Conservation (phyloP, 108 stramenopile genomes). For the Cyclotella kingstonii region DNA sequence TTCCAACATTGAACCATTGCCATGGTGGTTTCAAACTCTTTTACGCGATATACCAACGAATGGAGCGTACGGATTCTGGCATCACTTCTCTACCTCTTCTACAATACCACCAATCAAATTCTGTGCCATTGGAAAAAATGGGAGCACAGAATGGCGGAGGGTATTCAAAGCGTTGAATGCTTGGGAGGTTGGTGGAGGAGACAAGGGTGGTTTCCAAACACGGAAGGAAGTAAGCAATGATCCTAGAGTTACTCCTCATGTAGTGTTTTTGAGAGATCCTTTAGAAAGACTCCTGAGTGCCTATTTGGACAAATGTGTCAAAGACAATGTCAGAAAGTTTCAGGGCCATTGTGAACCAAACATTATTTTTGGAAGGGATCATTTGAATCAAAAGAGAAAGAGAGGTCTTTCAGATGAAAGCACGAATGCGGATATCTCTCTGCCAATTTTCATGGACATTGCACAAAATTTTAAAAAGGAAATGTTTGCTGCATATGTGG, state of each 20-base stretch:
- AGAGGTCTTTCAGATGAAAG: not conserved
- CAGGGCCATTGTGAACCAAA: constrained; percentile 51
- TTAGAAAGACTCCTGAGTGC: constrained; percentile 60
- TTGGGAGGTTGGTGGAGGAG: constrained; percentile 7
- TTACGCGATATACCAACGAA: constrained; percentile 36
- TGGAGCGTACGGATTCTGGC: constrained; percentile 48
- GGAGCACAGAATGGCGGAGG: constrained; percentile 43
- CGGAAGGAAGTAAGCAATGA: not conserved
- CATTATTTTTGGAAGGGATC: constrained; percentile 23
- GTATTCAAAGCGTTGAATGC: constrained; percentile 39
- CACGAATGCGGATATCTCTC: not conserved
- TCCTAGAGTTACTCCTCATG: constrained; percentile 8
- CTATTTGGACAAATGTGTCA: constrained; percentile 60
- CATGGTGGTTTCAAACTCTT: constrained; percentile 66
- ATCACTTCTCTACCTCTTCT: constrained; percentile 33
- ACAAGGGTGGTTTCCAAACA: constrained; percentile 24
- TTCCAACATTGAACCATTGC: constrained; percentile 11
- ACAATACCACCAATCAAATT: constrained; percentile 38
- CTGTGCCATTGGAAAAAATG: constrained; percentile 56
- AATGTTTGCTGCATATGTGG: constrained; percentile 58
- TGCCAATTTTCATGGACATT: constrained; percentile 7
- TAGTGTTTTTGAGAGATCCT: constrained; percentile 65
- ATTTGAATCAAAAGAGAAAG: constrained; percentile 2
- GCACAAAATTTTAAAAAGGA: constrained; percentile 28
- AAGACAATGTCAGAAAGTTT: constrained; percentile 10